Conservation (phyloP, 345 rosid species). For the Eucalyptus cloeziana region DNA sequence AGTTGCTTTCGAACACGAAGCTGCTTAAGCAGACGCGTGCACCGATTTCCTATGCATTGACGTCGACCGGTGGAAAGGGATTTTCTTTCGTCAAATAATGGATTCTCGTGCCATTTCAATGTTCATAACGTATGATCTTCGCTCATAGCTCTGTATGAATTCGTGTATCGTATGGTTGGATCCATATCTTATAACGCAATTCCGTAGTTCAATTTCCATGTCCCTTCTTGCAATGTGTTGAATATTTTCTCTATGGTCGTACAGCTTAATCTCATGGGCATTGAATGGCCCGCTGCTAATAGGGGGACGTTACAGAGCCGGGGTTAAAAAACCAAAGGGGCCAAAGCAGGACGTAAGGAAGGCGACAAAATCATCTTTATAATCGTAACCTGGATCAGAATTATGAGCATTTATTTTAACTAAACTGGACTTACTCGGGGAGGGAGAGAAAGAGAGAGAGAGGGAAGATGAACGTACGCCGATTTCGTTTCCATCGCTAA, state of each 20-base stretch:
- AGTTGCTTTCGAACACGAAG: neutral
- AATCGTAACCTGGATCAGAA: neutral
- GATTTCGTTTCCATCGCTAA: constrained; percentile 28
- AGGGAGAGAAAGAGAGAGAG: neutral
- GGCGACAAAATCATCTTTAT: neutral
- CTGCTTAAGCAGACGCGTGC: neutral
- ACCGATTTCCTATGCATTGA: neutral
- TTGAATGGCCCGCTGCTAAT: neutral
- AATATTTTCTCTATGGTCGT: neutral
- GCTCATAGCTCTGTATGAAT: neutral
- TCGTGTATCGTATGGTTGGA: neutral
- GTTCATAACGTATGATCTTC: neutral
- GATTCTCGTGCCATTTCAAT: neutral
- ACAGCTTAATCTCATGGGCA: neutral
- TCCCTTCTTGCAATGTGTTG: neutral
- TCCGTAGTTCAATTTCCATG: neutral
- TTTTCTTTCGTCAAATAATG: neutral
- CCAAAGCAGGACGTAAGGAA: neutral
- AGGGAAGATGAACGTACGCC: constrained; percentile 8
- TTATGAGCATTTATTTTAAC: neutral
- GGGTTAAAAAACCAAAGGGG: neutral
- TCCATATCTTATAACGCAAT: neutral
- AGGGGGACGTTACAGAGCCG: neutral
- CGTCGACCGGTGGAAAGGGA: neutral
- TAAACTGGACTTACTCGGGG: neutral